A percentile compares a stretch with the other conserved stretches of the same genome.
These are phyloP conservation scores for Ogataea neopini DNA, from an alignment of 805 yeast genomes.

Conservation along the genomic window DNA sequence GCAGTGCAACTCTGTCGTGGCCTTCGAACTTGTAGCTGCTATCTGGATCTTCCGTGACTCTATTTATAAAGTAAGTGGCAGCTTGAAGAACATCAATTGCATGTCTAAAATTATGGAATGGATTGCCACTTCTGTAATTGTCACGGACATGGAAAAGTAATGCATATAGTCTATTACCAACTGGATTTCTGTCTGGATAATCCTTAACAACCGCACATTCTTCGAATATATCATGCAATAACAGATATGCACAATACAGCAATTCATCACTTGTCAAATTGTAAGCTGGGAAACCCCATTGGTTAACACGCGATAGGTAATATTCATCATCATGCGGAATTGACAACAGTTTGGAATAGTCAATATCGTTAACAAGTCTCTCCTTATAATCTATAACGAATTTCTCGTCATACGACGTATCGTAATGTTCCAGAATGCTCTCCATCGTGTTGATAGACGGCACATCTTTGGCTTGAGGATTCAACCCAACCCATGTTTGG, in stretches of 20 bases:
- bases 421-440: slow-evolving; percentile 23
- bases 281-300: slow-evolving; percentile 75
- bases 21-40: slow-evolving; percentile 15
- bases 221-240: slow-evolving; percentile 38
- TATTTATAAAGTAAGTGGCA: slow-evolving; percentile 59
- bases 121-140: slow-evolving; percentile 80
- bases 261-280: slow-evolving; percentile 65
- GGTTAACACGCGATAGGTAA: slow-evolving; percentile 41
- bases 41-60: slow-evolving; percentile 12
- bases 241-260: slow-evolving; percentile 55
- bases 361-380: slow-evolving; percentile 31
- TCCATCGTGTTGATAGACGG: slow-evolving; percentile 38
- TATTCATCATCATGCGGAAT: slow-evolving; percentile 23
- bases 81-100: slow-evolving; percentile 96
- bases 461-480: slow-evolving; percentile 16
- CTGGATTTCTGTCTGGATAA: background rate
- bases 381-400: slow-evolving; percentile 21
- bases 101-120: slow-evolving; percentile 94
- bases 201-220: background rate
- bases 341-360: slow-evolving; percentile 30
- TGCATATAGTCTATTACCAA: slow-evolving; percentile 48
- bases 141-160: slow-evolving; percentile 71
- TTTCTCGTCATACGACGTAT: slow-evolving; percentile 3
- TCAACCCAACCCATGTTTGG: slow-evolving; percentile 44
- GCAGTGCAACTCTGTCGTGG: slow-evolving; percentile 55